Evolutionary conservation across 2,329 filamentous ascomycete species (phyloP).

Genomic region (Paecilomyces formosus): DNA sequence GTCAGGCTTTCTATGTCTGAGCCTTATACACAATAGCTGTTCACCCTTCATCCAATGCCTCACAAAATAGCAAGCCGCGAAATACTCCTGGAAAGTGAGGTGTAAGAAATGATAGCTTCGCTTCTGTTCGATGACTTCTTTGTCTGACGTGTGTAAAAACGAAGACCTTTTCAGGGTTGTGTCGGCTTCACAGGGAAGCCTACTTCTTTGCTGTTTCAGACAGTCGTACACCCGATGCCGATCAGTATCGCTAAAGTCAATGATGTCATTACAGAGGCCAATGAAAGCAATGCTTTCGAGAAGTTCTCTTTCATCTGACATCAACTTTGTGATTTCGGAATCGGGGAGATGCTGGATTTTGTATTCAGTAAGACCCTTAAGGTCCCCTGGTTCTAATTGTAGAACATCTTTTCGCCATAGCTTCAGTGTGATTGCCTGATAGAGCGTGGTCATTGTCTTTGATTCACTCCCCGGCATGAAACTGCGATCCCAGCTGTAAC

Average conservation of each 20-base stretch:
- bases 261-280: slow-evolving; percentile 20
- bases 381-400: slow-evolving; percentile 14
- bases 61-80: slow-evolving; percentile 29
- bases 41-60: slow-evolving; percentile 15
- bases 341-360: background rate
- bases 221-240: background rate
- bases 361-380: background rate
- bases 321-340: slow-evolving; percentile 5
- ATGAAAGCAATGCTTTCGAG: slow-evolving; percentile 25
- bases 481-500: slow-evolving; percentile 23
- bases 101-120: slow-evolving; percentile 31
- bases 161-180: background rate
- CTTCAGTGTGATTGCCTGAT: slow-evolving; percentile 17
- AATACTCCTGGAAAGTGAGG: slow-evolving; percentile 34
- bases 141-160: background rate
- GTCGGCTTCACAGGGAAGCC: background rate
- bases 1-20: background rate
- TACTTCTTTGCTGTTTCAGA: background rate
- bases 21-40: background rate
- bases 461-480: slow-evolving; percentile 2
- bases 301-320: slow-evolving; percentile 11
- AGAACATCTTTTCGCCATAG: slow-evolving; percentile 31
- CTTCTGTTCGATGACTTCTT: background rate
- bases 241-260: slow-evolving; percentile 17
- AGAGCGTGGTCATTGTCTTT: slow-evolving; percentile 25